Conservation (phyloP, 2,329 filamentous ascomycete genomes). For the Emmonsia crescens region DNA sequence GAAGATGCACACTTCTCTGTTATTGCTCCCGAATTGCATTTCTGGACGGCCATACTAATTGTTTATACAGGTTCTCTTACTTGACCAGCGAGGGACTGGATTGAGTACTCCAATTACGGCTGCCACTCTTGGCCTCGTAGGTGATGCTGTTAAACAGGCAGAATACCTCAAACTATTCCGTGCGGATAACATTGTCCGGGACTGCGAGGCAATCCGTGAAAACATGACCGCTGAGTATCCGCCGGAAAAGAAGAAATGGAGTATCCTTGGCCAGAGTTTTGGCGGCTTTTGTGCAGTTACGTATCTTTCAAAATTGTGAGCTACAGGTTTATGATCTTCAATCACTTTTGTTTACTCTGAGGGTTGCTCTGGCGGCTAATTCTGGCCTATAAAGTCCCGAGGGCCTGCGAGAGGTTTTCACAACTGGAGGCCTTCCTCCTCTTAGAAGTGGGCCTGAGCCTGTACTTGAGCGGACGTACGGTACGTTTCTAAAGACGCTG, state of each 20-base stretch:
- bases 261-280: constrained; percentile 80
- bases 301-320: constrained; percentile 65
- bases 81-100: constrained; percentile 89
- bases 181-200: constrained; percentile 79
- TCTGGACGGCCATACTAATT: neutral
- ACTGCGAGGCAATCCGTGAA: constrained; percentile 75
- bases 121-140: constrained; percentile 55
- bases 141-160: constrained; percentile 57
- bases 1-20: neutral
- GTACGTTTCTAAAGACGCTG: constrained; percentile 17
- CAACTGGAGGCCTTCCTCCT: constrained; percentile 74
- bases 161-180: constrained; percentile 75
- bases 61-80: constrained; percentile 47
- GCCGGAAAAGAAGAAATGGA: constrained; percentile 65
- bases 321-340: constrained; percentile 8
- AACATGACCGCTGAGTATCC: constrained; percentile 61
- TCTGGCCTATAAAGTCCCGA: constrained; percentile 44
- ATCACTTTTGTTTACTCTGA: neutral
- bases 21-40: neutral
- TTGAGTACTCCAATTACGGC: constrained; percentile 71
- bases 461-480: constrained; percentile 63
- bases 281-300: constrained; percentile 78
- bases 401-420: constrained; percentile 69
- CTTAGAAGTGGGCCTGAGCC: constrained; percentile 60
- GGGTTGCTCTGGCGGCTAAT: neutral